Evolutionary conservation across 139 green algal species (phyloP).

Genomic region (Chlorella sp.): DNA sequence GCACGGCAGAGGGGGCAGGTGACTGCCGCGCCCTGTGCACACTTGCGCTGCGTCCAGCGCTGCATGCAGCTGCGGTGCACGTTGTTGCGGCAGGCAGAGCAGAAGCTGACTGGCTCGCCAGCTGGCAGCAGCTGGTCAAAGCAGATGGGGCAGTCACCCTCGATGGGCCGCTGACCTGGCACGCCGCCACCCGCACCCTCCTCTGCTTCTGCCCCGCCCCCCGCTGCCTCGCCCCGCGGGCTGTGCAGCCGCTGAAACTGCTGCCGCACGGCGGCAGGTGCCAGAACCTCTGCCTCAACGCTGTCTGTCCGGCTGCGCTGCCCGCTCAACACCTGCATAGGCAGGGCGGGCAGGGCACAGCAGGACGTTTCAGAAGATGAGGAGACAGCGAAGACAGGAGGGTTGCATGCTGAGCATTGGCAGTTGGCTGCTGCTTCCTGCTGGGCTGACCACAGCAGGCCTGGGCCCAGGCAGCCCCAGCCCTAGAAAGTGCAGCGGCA

Average conservation of each 20-base stretch:
- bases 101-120: neutral
- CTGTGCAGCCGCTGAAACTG: neutral
- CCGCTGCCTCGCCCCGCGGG: no score
- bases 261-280: neutral
- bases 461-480: no score
- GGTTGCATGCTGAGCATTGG: conserved; percentile 11
- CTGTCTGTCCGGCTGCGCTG: neutral
- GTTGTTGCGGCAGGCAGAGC: neutral
- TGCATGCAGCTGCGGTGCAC: neutral
- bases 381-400: neutral
- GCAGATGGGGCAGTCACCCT: neutral
- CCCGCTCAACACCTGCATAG: neutral
- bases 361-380: neutral
- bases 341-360: no score
- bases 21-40: neutral
- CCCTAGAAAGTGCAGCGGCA: no score
- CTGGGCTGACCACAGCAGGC: no score
- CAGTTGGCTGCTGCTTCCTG: no score
- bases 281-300: neutral
- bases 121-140: neutral
- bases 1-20: neutral
- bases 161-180: neutral
- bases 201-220: no score
- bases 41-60: neutral
- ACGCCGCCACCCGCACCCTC: no score